Evolutionary conservation across 441 rosid species (phyloP), one percentile per base, ranked within the genome.

Genomic region (Arabidopsis lyrata): DNA sequence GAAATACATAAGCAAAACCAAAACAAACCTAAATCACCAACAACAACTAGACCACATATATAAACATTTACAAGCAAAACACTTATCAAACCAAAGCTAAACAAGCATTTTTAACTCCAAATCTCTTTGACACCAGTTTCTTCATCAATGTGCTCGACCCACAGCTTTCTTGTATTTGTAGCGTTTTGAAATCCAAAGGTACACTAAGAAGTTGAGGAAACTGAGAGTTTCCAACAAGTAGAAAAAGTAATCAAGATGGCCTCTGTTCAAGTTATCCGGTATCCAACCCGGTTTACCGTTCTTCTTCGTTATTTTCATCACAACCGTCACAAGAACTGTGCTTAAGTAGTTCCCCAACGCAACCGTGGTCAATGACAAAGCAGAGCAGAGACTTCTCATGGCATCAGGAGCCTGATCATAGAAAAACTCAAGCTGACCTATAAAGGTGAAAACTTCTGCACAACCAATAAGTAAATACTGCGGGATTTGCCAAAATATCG

Each of bases 401-500:
- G 97, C 99, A 77, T 94, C 97, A 4, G 99, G 99, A 13, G 97
- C 97, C 56, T 95, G 96, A 57, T 89, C 96, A 12, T 95, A 95
- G 86, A 92, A 92, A 44, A 95, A 95, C 87, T 95, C 99, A 52
- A 92, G 47, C 75, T 95, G 93, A 0, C 99, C 97, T 1, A 95
- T 87, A 80, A 89, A 84, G 5, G 93, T 88, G 73, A 95, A 95
- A 24, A 95, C 97, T 80, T 95, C 97, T 0, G 99, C 97, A 66
- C 97, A 92, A 4, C 99, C 99, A 1, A 92, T 59, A 5, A 95
- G 88, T 41, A 92, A 84, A 77, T 94, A 94, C 78, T 89, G 97
- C 0, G 97, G 99, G 1, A 87, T 83, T 81, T 94, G 99, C 97
- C 96, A 94, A 81, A 94, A 92, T 1, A 94, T 94, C 1, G 97